Evolutionary conservation across 2,329 filamentous ascomycete genomes (phyloP).

Genomic region (Septoria linicola): DNA sequence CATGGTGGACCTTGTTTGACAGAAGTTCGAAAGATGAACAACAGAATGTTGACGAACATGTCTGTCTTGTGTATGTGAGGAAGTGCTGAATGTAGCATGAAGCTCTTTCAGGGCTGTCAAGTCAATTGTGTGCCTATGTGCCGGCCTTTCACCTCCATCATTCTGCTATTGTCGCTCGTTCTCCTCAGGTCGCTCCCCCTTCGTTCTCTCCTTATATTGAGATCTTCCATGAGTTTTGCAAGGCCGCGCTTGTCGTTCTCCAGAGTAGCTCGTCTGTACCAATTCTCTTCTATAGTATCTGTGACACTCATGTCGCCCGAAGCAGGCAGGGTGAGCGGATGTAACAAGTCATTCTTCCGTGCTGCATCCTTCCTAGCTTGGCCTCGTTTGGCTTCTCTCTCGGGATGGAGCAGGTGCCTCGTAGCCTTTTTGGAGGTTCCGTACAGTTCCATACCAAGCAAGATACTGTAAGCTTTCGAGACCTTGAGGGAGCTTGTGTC

Average conservation of each 20-base stretch:
- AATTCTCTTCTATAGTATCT: constrained; percentile 26
- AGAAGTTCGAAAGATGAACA: no score
- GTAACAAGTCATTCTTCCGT: constrained; percentile 11
- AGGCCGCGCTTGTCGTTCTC: constrained; percentile 17
- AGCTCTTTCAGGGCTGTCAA: no score
- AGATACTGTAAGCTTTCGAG: constrained; percentile 65
- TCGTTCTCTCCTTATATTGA: constrained; percentile 11
- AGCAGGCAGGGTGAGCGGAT: constrained; percentile 5
- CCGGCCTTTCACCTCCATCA: background rate
- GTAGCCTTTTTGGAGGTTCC: constrained; percentile 65
- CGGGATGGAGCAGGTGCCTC: constrained; percentile 52
- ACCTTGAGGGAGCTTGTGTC: constrained; percentile 77
- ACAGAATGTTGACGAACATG: no score
- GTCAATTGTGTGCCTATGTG: no score
- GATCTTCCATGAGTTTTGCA: constrained; percentile 20
- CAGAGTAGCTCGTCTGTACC: constrained; percentile 11
- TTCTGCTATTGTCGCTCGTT: background rate
- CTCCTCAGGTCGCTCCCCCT: background rate
- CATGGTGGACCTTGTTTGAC: no score
- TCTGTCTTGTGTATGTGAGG: no score
- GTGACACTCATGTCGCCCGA: constrained; percentile 8
- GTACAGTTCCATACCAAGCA: constrained; percentile 78
- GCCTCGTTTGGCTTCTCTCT: constrained; percentile 3
- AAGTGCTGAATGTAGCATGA: no score
- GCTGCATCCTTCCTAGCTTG: constrained; percentile 5